phyloP scores from a whole-genome alignment of 179 eudicot genomes.

The Pouteria campechiana region DNA sequence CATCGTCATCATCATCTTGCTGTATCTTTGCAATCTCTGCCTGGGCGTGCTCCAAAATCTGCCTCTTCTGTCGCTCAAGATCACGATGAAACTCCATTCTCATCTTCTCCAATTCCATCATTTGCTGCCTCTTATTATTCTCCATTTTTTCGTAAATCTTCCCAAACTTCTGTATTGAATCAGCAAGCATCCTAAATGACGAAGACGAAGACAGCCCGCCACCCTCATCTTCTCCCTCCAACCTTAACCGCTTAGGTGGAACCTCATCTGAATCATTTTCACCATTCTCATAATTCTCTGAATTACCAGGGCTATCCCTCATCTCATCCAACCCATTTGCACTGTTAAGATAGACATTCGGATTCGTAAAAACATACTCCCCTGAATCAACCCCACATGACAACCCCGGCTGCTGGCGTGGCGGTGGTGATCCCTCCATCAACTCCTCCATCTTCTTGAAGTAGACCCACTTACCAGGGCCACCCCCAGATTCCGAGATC shows the following conservation, averaged over 20 bases:
- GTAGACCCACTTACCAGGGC: constrained; percentile 51
- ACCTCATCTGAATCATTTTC: constrained; percentile 28
- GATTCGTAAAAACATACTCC: constrained; percentile 80
- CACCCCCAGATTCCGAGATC: constrained; percentile 16
- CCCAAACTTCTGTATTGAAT: constrained; percentile 67
- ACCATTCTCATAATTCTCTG: constrained; percentile 28
- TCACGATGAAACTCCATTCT: constrained; percentile 76
- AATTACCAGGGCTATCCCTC: constrained; percentile 75
- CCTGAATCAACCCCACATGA: constrained; percentile 91
- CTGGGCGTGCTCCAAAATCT: constrained; percentile 69
- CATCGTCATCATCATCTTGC: constrained; percentile 31
- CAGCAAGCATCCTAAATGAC: constrained; percentile 51
- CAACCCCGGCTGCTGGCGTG: constrained; percentile 35
- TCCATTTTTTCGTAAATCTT: constrained; percentile 70
- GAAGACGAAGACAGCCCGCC: constrained; percentile 20
- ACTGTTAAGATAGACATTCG: constrained; percentile 37
- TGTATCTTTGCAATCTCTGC: constrained; percentile 62
- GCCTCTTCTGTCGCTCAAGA: constrained; percentile 67
- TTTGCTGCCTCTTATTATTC: constrained; percentile 44
- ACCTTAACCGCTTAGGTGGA: constrained; percentile 29
- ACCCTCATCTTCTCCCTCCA: no score
- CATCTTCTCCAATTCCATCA: constrained; percentile 75
- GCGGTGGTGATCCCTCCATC: constrained; percentile 32
- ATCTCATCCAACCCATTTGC: constrained; percentile 69
- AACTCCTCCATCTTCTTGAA: constrained; percentile 71